Conservation (phyloP, 1,284 basidiomycete genomes). For the Dichomitus squalens region DNA sequence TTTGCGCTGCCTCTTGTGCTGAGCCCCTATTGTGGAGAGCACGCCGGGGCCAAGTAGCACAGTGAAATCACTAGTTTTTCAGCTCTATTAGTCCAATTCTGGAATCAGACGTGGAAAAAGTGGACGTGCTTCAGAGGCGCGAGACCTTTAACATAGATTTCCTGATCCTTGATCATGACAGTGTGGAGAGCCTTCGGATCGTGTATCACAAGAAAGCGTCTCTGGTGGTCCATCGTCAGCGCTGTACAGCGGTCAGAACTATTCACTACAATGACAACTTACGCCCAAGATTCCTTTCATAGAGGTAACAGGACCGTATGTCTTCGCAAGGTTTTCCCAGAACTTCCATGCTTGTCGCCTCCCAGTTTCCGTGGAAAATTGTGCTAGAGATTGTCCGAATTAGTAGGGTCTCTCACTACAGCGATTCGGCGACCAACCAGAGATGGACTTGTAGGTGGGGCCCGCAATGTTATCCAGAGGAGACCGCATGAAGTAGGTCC, state of each 20-base stretch:
- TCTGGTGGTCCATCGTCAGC: not conserved
- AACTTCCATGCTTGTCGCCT: not conserved
- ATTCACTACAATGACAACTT: not conserved
- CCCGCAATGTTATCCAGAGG: too few species aligned
- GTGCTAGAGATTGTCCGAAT: too few species aligned
- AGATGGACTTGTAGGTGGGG: too few species aligned
- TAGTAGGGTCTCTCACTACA: too few species aligned
- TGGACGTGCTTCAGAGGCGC: not conserved
- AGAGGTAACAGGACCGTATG: slow-evolving; percentile 22
- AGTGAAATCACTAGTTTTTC: not conserved
- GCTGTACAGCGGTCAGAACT: not conserved
- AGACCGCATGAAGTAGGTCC: too few species aligned
- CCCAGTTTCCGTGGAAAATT: too few species aligned
- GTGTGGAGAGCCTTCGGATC: slow-evolving; percentile 8
- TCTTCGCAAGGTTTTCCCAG: not conserved
- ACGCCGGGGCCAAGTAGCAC: slow-evolving; percentile 1
- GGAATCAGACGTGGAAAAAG: not conserved
- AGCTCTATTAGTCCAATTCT: not conserved
- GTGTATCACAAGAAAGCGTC: not conserved
- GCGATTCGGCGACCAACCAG: too few species aligned
- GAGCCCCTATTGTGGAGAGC: not conserved
- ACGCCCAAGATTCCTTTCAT: slow-evolving; percentile 24
- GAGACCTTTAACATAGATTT: not conserved
- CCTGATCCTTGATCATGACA: slow-evolving; percentile 8
- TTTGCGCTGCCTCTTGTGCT: slow-evolving; percentile 4